phyloP scores from a whole-genome alignment of 2,329 filamentous ascomycete genomes.

The Sclerotinia nivalis region DNA sequence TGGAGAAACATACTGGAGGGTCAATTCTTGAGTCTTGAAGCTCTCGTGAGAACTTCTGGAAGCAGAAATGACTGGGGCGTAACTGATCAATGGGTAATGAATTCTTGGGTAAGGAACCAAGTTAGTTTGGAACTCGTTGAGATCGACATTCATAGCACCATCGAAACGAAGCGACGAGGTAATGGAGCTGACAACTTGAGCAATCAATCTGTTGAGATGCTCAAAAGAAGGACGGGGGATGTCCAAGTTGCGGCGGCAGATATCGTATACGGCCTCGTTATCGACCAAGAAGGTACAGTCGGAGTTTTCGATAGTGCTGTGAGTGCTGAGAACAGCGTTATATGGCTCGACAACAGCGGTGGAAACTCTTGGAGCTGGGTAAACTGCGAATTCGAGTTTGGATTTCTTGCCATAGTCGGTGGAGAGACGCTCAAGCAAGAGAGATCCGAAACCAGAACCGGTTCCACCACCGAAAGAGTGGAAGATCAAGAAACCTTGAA shows the following conservation, averaged over 20 bases:
- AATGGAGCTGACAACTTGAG: constrained; percentile 67
- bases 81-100: constrained; percentile 66
- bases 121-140: constrained; percentile 71
- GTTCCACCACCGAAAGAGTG: constrained; percentile 69
- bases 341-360: constrained; percentile 70
- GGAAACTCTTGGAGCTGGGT: constrained; percentile 63
- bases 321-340: constrained; percentile 60
- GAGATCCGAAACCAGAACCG: constrained; percentile 65
- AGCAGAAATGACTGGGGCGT: constrained; percentile 62
- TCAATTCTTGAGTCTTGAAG: constrained; percentile 65
- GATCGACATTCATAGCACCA: constrained; percentile 65
- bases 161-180: constrained; percentile 66
- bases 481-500: constrained; percentile 69
- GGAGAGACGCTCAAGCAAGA: constrained; percentile 63
- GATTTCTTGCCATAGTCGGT: constrained; percentile 68
- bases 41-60: constrained; percentile 64
- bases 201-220: constrained; percentile 66
- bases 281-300: constrained; percentile 70
- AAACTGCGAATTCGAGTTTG: constrained; percentile 67
- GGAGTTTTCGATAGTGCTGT: constrained; percentile 64
- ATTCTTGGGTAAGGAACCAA: constrained; percentile 68
- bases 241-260: constrained; percentile 64
- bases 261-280: constrained; percentile 69
- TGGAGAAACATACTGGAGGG: constrained; percentile 56
- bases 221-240: constrained; percentile 65